These are phyloP conservation scores for Amoebophrya sp. DNA, from an alignment of 169 alveolate species.

Conservation along the genomic window DNA sequence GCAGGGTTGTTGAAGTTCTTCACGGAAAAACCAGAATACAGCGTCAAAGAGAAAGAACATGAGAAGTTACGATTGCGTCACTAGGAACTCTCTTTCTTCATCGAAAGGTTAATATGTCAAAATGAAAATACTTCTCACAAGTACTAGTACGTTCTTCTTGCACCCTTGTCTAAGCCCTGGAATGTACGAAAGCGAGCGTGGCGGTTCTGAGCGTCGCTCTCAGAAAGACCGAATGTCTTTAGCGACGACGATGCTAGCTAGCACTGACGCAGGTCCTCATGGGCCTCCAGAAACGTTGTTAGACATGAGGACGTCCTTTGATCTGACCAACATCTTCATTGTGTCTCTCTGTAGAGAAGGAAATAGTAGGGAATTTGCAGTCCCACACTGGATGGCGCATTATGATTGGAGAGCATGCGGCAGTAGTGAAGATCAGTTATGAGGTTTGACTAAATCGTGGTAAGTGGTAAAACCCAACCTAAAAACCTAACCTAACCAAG, in stretches of 20 bases:
- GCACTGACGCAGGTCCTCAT: not conserved
- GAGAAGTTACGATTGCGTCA: too few relatives aligned
- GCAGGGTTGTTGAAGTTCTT: not conserved
- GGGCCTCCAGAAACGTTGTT: not conserved
- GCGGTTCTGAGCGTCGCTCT: too few relatives aligned
- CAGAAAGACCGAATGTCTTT: not conserved
- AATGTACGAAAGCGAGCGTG: too few relatives aligned
- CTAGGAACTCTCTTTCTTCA: too few relatives aligned
- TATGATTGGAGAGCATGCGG: not conserved
- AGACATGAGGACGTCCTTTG: not conserved
- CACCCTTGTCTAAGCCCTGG: too few relatives aligned
- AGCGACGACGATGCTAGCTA: not conserved
- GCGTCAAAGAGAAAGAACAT: not conserved
- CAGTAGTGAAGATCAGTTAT: too few relatives aligned
- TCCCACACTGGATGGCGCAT: not conserved
- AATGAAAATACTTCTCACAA: too few relatives aligned
- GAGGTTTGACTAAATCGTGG: too few relatives aligned
- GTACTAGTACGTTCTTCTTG: too few relatives aligned
- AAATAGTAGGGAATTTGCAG: not conserved
- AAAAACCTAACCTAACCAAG: too few relatives aligned
- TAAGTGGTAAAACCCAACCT: too few relatives aligned
- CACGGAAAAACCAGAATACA: not conserved
- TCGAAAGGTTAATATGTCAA: too few relatives aligned
- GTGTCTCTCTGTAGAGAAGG: not conserved
- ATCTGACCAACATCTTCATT: not conserved